Percentiles rank a stretch among this genome's conserved stretches.
Evolutionary conservation across 352 stramenopile genomes (phyloP).

Genomic region (Chrysophaeum taylorii): DNA sequence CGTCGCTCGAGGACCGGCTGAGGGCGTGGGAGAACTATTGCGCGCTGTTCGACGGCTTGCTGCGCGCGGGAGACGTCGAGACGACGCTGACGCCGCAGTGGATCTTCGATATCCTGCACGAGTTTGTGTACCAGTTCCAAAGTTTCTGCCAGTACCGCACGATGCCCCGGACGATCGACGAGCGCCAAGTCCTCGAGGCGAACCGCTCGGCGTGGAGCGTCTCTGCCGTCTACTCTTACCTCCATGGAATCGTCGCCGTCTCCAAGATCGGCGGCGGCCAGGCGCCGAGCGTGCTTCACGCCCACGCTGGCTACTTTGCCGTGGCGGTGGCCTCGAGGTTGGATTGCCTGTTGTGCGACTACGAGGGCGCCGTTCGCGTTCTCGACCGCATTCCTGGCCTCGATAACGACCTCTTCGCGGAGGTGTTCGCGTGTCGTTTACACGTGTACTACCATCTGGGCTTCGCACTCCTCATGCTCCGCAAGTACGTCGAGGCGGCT

Average conservation of each 20-base stretch:
- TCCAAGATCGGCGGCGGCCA: constrained; percentile 60
- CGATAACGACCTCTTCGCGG: constrained; percentile 65
- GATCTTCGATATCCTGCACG: constrained; percentile 95
- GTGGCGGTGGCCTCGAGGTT: constrained; percentile 82
- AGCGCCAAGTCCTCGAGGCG: constrained; percentile 42
- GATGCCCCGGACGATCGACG: constrained; percentile 38
- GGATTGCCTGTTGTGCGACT: constrained; percentile 91
- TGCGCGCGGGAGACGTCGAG: constrained; percentile 50
- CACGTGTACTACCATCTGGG: constrained; percentile 93
- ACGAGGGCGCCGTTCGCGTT: constrained; percentile 78
- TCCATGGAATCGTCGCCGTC: constrained; percentile 76
- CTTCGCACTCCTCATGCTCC: constrained; percentile 90
- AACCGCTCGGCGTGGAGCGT: constrained; percentile 86
- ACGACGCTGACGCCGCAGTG: constrained; percentile 79
- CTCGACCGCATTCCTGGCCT: constrained; percentile 53
- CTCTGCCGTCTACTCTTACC: constrained; percentile 84
- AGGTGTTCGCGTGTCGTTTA: constrained; percentile 77
- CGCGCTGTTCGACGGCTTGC: constrained; percentile 81
- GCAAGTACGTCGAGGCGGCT: constrained; percentile 80
- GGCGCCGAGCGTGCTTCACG: constrained; percentile 39
- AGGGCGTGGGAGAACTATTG: constrained; percentile 73
- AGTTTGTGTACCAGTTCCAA: constrained; percentile 99
- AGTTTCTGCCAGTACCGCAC: constrained; percentile 90
- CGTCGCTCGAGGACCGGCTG: constrained; percentile 71
- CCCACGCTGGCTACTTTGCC: constrained; percentile 83